Base-by-base conservation (phyloP, 2,329 filamentous ascomycete species). In the Clarireedia hainanense region DNA sequence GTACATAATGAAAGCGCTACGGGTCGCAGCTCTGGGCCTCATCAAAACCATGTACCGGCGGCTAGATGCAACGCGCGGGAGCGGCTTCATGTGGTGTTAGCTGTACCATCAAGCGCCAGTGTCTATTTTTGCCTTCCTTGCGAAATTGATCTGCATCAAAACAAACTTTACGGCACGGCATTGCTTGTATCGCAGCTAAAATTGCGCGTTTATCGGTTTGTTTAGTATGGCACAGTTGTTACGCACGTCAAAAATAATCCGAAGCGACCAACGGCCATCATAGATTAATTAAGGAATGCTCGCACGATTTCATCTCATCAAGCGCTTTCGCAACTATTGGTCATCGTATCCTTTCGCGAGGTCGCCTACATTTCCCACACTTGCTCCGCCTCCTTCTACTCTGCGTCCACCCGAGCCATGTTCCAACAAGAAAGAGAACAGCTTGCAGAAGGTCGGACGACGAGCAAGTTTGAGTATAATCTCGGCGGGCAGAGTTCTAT, bases 11-110 rank as follows among this genome's bases (percentile, higher is more conserved):
- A 39, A 50, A 50, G 52, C 52, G 52, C 49, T 43, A 50, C 34
- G 26, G 46, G 52, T 43, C 52, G n/a, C 10, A 12, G 23, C 50
- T 17, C 4, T 6, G 24, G 52, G 46, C 43, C 52, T 55, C 46
- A 49, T 55, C 14, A 36, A 50, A 49, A 54, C 20, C 24, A 46
- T 46, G 36, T 17, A 50, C 27, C 27, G 52, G 52, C 52, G 52
- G 52, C 46, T 54, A 54, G 24, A 49, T 42, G 37, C 52, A 55
- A 50, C 15, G 20, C 51, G 51, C 51, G 46, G 37, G 34, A 43
- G 46, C 42, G 14, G 46, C 46, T 50, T 54, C 39, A 23, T 49
- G 23, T 49, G 23, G 24, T 40, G n/a, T 54, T 17, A 3, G 15
- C 15, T 26, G 52, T 50, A 36, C 46, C 37, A 43, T 55, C 45